phyloP scores from a whole-genome alignment of 1,284 basidiomycete genomes.

The Hemileia vastatrix region DNA sequence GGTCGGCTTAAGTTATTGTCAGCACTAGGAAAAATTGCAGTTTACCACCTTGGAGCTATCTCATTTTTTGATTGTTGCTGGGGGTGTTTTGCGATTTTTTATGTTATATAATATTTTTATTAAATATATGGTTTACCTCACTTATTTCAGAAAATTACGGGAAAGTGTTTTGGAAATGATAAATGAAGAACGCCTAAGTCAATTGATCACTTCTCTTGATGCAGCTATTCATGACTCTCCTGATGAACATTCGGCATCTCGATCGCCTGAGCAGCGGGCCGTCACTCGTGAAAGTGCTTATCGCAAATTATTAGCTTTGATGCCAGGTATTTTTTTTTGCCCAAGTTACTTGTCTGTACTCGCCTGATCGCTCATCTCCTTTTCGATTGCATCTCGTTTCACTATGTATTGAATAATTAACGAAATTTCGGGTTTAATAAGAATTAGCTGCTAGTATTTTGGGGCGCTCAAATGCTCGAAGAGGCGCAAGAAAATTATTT shows the following conservation, averaged over 20 bases:
- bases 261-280: slow-evolving; percentile 67
- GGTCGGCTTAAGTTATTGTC: too few relatives aligned
- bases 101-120: not conserved
- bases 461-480: slow-evolving; percentile 79
- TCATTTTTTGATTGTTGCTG: slow-evolving; percentile 3
- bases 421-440: too few relatives aligned
- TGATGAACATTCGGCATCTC: slow-evolving; percentile 65
- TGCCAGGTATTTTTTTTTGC: slow-evolving; percentile 59
- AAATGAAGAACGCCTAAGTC: slow-evolving; percentile 59
- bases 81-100: not conserved
- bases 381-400: not conserved
- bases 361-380: not conserved
- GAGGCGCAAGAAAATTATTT: slow-evolving; percentile 81
- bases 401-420: not conserved
- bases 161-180: slow-evolving; percentile 60
- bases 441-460: slow-evolving; percentile 94
- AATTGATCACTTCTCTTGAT: slow-evolving; percentile 49
- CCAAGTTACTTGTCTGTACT: not conserved
- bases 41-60: not conserved
- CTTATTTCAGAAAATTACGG: slow-evolving; percentile 62
- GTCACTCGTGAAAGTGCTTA: slow-evolving; percentile 74
- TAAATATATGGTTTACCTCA: too few relatives aligned
- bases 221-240: slow-evolving; percentile 56
- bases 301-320: slow-evolving; percentile 71
- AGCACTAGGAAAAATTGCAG: too few relatives aligned